Percentiles rank a stretch among this genome's conserved stretches.
Evolutionary conservation across 208 protist species (phyloP).

Genomic region (Wallacemonas sp.): DNA sequence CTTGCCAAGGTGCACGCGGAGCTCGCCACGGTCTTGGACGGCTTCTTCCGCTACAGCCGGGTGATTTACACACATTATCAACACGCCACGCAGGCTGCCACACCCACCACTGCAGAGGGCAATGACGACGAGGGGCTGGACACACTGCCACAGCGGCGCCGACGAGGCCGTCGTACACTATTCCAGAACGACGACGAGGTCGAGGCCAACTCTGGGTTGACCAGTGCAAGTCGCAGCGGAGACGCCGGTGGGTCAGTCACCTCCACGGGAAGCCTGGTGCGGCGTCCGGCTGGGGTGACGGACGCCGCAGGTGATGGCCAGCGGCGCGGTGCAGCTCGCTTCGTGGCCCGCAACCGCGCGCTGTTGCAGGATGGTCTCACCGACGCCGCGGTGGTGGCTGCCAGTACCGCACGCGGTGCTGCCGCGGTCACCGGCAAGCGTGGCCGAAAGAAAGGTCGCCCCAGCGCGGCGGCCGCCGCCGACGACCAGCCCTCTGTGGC

Average conservation of each 20-base stretch:
- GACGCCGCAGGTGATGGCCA: not conserved
- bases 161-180: not conserved
- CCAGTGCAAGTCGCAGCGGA: slow-evolving; percentile 17
- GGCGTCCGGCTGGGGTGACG: not conserved
- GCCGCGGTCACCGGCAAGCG: not conserved
- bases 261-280: not conserved
- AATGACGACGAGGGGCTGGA: not conserved
- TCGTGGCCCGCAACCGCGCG: slow-evolving; percentile 13
- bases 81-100: not conserved
- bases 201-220: slow-evolving; percentile 47
- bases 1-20: slow-evolving; percentile 10
- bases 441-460: not conserved
- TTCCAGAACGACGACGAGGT: not conserved
- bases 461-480: not conserved
- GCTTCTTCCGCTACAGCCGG: slow-evolving; percentile 23
- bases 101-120: not conserved
- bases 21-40: slow-evolving; percentile 8
- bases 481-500: slow-evolving; percentile 2
- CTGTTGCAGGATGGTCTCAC: not conserved
- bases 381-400: not conserved
- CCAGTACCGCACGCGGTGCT: not conserved
- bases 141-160: not conserved
- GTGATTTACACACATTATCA: slow-evolving; percentile 19
- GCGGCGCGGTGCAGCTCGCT: slow-evolving; percentile 5
- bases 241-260: too few species aligned